Evolutionary conservation across 352 stramenopile species (phyloP), one percentile per base, ranked within the genome.

Genomic region (Blastocystis sp.): DNA sequence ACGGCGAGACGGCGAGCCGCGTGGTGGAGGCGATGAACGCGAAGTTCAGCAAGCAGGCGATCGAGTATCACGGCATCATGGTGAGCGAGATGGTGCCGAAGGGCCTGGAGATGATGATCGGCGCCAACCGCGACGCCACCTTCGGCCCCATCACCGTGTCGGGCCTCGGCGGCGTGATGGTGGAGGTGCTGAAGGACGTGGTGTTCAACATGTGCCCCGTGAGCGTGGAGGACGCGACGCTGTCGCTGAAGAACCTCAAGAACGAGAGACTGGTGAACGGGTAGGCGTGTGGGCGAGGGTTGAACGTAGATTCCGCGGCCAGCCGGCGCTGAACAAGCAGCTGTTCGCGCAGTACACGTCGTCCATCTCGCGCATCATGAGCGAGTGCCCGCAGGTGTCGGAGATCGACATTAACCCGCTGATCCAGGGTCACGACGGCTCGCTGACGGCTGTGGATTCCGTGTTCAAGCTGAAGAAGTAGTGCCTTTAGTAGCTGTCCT

Each of bases 341-440:
- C 62, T 82, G 62, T 82, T 82, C 57, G 74, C 74, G 14, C 59
- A 61, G 40, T 82, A 69, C 40, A 68, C 42, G 40, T 82, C 62
- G 40, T 24, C 59, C 21, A 57, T 82, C 11, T 82, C 74, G 34
- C 40, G 59, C 21, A 45, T 82, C 24, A 82, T 82, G 74, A n/a
- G 19, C 28, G 14, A 82, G 62, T 82, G 74, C 54, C 59, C 59
- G 59, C 38, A 82, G n/a, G 40, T 82, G 3, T 38, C 62, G 14
- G 77, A 76, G 48, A 71, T 88, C 52, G 78, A 88, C 76, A 88
- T 88, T 34, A 88, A 88, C 38, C 78, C 78, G 24, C 59, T 88
- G 24, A 79, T 88, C 43, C 78, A 88, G 68, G 79, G 61, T 24
- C 78, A 88, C 60, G 78, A 88, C 54, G 78, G 78, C n/a, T 78